Conservation (phyloP, 148 eudicot genomes). For the Dysphania ambrosioides region DNA sequence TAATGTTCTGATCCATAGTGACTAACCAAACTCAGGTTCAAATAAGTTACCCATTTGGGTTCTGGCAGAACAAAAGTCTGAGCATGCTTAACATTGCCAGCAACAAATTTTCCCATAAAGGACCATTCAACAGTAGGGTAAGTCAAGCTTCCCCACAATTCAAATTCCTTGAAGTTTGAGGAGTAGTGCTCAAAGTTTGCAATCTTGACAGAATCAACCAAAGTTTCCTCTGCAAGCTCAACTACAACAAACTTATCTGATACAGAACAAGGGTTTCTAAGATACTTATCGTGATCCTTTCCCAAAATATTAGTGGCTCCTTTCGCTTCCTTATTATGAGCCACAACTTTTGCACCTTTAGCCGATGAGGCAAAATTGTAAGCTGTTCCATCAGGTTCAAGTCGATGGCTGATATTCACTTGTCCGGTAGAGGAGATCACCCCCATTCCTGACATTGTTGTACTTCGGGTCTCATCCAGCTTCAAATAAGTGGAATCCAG, state of each 20-base stretch:
- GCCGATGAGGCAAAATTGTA: conserved; percentile 85
- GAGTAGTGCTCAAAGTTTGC: conserved; percentile 93
- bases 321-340: conserved; percentile 84
- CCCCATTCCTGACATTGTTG: conserved; percentile 39
- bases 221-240: conserved; percentile 83
- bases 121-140: conserved; percentile 81
- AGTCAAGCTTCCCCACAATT: conserved; percentile 59
- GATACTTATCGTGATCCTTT: conserved; percentile 89
- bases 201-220: conserved; percentile 74
- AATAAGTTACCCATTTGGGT: conserved; percentile 81
- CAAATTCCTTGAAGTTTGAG: conserved; percentile 84
- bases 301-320: conserved; percentile 82
- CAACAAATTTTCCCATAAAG: conserved; percentile 62
- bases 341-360: conserved; percentile 93
- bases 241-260: conserved; percentile 67
- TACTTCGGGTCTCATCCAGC: conserved; percentile 46
- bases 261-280: conserved; percentile 84
- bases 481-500: conserved; percentile 39
- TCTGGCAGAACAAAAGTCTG: conserved; percentile 71
- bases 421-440: conserved; percentile 35
- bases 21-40: conserved; percentile 61
- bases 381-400: conserved; percentile 83
- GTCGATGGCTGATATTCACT: conserved; percentile 63
- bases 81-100: conserved; percentile 73
- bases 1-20: conserved; percentile 89